These are phyloP conservation scores for Colletotrichum sp. DNA, from an alignment of 2,329 filamentous ascomycete genomes.

Conservation along the genomic window DNA sequence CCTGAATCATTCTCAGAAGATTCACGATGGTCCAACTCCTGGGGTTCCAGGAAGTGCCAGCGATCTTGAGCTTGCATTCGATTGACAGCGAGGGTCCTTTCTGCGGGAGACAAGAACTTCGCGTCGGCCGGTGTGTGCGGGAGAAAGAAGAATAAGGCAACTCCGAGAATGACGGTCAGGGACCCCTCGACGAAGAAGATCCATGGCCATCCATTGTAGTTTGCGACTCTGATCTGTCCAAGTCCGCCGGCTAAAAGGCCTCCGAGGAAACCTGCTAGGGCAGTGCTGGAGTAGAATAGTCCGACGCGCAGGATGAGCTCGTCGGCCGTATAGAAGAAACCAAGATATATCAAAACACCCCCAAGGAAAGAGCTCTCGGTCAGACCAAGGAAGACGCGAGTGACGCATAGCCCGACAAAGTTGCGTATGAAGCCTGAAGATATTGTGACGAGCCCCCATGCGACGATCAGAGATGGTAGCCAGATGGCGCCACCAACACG, in stretches of 20 bases:
- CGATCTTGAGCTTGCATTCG: constrained; percentile 6
- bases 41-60: background rate
- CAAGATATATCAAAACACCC: constrained; percentile 27
- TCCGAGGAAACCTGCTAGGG: constrained; percentile 18
- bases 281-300: constrained; percentile 26
- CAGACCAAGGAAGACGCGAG: constrained; percentile 25
- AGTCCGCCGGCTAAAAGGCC: constrained; percentile 17
- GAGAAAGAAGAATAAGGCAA: background rate
- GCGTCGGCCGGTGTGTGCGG: constrained; percentile 18
- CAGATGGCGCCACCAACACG: constrained; percentile 24
- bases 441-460: constrained; percentile 26
- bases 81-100: background rate
- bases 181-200: constrained; percentile 22
- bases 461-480: constrained; percentile 22
- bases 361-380: constrained; percentile 27
- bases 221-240: background rate
- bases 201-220: constrained; percentile 22
- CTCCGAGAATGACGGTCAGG: constrained; percentile 10
- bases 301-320: constrained; percentile 27
- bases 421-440: constrained; percentile 25
- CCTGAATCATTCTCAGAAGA: background rate
- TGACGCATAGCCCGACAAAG: constrained; percentile 24
- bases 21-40: background rate
- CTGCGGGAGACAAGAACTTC: background rate
- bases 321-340: constrained; percentile 27